Base-by-base conservation (phyloP, 257 asterid species). In the Nicotiana attenuata region DNA sequence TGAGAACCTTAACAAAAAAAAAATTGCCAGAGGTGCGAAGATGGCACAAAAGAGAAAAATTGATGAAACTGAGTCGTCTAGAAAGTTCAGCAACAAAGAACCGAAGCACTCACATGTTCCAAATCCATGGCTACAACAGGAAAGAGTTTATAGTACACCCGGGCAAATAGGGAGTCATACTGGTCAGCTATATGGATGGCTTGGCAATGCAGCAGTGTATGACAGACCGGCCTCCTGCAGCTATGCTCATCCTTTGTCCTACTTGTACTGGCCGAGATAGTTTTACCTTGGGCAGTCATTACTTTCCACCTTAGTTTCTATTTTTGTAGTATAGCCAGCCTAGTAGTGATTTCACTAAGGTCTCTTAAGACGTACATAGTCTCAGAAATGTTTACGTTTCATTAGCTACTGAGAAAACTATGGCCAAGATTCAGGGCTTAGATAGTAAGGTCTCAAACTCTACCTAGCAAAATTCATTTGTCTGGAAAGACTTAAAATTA, bases 11-110 rank as follows among this genome's bases (percentile, higher is more conserved):
- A 41, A 41, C 11, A 41, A 41, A 7, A 41, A 8, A 7, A 10
- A 41, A 41, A 2, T 41, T 41, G 47, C 47, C 47, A 41, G 47
- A 41, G 47, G 3, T 41, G 47, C 47, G 67, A 52, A 86, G 60
- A 88, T 47, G 16, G 92, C 83, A 10, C 87, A 84, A 31, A 93
- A 92, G 86, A 88, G 98, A 87, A 95, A 87, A 85, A 60, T 85
- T 57, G 88, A 78, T 4, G 97, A 91, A 83, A 61, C 81, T 0
- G 91, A 90, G 77, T 65, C 90, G 28, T 85, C 89, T 19, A 88
- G 76, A 35, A 88, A 57, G 86, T 29, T 86, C 31, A 91, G 80
- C 85, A 61, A 52, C 86, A 91, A 84, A 78, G 96, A 92, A 68
- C 82, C 85, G 41, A 93, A 92, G 83, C 94, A 90, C 0, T 33